Conservation (phyloP, 208 protist species). For the Borovskyia barvae region DNA sequence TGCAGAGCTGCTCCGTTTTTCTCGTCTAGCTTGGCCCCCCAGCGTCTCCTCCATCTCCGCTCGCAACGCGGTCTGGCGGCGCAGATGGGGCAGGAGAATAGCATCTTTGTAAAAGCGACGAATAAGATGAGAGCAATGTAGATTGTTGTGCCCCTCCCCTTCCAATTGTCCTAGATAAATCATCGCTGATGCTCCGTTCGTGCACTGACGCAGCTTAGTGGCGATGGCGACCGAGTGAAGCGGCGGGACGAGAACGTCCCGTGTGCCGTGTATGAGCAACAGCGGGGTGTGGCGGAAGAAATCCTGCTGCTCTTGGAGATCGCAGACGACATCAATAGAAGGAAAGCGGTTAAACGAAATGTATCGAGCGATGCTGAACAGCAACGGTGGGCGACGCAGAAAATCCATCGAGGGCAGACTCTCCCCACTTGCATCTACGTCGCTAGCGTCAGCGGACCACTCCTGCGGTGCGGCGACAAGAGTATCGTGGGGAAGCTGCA, state of each 20-base stretch:
- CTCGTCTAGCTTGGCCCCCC: background rate
- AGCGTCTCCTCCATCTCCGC: constrained; percentile 15
- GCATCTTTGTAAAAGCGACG: constrained; percentile 49
- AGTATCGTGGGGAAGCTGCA: constrained; percentile 7
- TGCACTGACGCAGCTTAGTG: constrained; percentile 27
- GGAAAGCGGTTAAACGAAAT: constrained; percentile 40
- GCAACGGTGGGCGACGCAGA: constrained; percentile 6
- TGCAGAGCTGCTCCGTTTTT: too few relatives aligned
- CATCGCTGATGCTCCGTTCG: constrained; percentile 17
- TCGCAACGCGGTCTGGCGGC: constrained; percentile 17
- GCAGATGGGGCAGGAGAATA: constrained; percentile 38
- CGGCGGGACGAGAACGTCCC: constrained; percentile 29
- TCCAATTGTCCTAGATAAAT: constrained; percentile 31
- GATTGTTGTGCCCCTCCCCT: constrained; percentile 31
- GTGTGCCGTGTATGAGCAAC: constrained; percentile 39
- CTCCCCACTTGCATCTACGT: constrained; percentile 11
- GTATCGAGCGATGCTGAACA: constrained; percentile 32
- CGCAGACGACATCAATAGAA: constrained; percentile 26
- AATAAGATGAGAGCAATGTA: constrained; percentile 27
- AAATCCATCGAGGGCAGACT: constrained; percentile 7
- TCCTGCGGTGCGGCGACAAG: constrained; percentile 27
- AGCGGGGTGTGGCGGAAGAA: constrained; percentile 39
- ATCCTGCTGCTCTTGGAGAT: constrained; percentile 31
- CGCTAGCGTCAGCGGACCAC: constrained; percentile 26
- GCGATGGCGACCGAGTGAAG: constrained; percentile 39